phyloP scores from a whole-genome alignment of 352 stramenopile genomes.

The Globisporangium spiculum region DNA sequence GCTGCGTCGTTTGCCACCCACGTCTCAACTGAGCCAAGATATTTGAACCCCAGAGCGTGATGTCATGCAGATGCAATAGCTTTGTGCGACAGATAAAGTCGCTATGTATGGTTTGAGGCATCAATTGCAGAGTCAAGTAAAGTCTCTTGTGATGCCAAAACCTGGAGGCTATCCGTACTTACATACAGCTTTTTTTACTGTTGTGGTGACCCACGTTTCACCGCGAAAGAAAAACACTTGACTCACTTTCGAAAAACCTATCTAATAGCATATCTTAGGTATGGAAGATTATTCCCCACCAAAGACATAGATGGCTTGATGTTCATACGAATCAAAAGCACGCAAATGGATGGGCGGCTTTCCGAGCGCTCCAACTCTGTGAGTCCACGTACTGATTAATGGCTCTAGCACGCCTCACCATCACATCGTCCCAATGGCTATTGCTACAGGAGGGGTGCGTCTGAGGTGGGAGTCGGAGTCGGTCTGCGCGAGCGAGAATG shows the following conservation, averaged over 20 bases:
- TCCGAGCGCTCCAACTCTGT: background rate
- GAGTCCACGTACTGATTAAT: background rate
- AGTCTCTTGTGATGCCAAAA: background rate
- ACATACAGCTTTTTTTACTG: background rate
- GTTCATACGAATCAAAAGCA: background rate
- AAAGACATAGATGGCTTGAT: background rate
- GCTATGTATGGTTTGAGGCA: background rate
- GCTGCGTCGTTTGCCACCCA: background rate
- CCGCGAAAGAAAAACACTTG: background rate
- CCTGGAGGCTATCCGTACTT: background rate
- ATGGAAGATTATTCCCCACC: background rate
- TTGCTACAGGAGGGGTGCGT: background rate
- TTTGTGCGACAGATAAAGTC: background rate
- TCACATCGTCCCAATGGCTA: background rate
- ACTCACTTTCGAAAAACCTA: background rate
- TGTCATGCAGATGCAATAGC: background rate
- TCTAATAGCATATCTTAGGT: background rate
- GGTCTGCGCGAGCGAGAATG: background rate
- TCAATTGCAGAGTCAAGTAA: background rate
- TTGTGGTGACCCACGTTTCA: background rate
- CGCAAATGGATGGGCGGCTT: background rate
- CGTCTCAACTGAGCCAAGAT: background rate
- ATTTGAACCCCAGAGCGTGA: background rate
- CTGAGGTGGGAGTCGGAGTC: background rate
- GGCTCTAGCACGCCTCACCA: background rate